Evolutionary conservation across 148 eudicot species (phyloP).

Genomic region (Mesembryanthemum crystallinum): DNA sequence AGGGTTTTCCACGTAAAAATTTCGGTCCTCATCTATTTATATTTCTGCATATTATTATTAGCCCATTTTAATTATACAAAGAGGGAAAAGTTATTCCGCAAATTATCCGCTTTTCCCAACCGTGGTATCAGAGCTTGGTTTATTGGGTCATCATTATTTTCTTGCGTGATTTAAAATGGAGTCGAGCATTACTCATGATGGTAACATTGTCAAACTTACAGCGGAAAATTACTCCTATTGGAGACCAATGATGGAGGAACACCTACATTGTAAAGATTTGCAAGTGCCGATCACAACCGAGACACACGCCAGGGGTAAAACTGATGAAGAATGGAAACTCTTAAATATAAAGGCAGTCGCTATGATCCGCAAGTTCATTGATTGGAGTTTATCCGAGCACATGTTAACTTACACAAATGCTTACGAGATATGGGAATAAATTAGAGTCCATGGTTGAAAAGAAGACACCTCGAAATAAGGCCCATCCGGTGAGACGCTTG

Average conservation of each 20-base stretch:
- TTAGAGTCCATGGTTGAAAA: slow-evolving; percentile 5
- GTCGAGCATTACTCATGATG: background rate
- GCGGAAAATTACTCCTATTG: slow-evolving; percentile 3
- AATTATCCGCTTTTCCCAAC: background rate
- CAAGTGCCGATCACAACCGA: too few relatives aligned
- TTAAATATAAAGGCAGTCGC: slow-evolving; percentile 3
- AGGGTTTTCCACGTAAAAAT: background rate
- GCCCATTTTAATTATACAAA: background rate
- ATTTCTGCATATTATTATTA: background rate
- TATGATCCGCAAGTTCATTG: slow-evolving; percentile 13
- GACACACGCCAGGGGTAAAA: slow-evolving; percentile 12
- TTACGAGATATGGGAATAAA: slow-evolving; percentile 11
- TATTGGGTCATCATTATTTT: too few relatives aligned
- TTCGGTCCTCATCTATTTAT: background rate
- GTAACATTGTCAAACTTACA: slow-evolving; percentile 11
- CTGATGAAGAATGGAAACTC: slow-evolving; percentile 2
- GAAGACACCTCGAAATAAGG: slow-evolving; percentile 8
- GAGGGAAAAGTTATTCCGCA: background rate
- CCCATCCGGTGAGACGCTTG: background rate
- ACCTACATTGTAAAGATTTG: too few relatives aligned
- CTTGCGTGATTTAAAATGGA: background rate
- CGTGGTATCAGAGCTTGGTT: background rate
- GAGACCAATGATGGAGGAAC: too few relatives aligned
- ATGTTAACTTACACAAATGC: slow-evolving; percentile 10
- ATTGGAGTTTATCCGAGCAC: slow-evolving; percentile 17